Evolutionary conservation across 352 stramenopile species (phyloP).

Genomic region (Aphanomyces euteiches): DNA sequence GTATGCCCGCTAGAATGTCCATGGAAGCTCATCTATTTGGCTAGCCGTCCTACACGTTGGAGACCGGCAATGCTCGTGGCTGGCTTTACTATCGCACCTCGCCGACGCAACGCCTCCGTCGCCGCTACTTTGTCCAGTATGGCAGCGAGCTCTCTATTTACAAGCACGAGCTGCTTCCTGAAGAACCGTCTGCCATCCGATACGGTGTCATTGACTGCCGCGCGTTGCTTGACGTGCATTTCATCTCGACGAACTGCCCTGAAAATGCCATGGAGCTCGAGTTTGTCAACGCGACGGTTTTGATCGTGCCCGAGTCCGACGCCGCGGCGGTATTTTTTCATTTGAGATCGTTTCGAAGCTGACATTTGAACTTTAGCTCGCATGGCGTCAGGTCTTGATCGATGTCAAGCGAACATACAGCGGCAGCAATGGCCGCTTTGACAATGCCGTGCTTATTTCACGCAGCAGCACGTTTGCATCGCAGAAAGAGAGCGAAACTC

Average conservation of each 20-base stretch:
- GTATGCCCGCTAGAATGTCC: background rate
- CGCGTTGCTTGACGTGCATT: constrained; percentile 73
- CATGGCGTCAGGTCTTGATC: constrained; percentile 74
- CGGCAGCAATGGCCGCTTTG: constrained; percentile 58
- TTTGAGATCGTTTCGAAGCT: background rate
- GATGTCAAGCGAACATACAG: constrained; percentile 82
- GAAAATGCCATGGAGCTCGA: constrained; percentile 83
- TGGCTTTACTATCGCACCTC: constrained; percentile 85
- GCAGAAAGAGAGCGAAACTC: constrained; percentile 80
- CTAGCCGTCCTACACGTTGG: background rate
- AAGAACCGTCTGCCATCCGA: constrained; percentile 73
- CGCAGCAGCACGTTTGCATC: constrained; percentile 80
- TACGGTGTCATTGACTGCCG: constrained; percentile 85
- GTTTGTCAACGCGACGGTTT: constrained; percentile 65
- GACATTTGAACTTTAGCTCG: constrained; percentile 27
- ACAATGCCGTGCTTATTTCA: constrained; percentile 81
- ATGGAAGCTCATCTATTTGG: background rate
- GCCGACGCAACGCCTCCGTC: constrained; percentile 67
- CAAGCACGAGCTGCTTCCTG: constrained; percentile 80
- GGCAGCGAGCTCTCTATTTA: constrained; percentile 87
- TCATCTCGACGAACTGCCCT: constrained; percentile 77
- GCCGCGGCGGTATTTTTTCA: constrained; percentile 55
- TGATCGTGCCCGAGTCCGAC: constrained; percentile 78
- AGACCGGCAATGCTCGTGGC: constrained; percentile 48
- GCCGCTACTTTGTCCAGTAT: constrained; percentile 86